Conservation (phyloP, 495 filamentous ascomycete species). For the Penicillium salamii region DNA sequence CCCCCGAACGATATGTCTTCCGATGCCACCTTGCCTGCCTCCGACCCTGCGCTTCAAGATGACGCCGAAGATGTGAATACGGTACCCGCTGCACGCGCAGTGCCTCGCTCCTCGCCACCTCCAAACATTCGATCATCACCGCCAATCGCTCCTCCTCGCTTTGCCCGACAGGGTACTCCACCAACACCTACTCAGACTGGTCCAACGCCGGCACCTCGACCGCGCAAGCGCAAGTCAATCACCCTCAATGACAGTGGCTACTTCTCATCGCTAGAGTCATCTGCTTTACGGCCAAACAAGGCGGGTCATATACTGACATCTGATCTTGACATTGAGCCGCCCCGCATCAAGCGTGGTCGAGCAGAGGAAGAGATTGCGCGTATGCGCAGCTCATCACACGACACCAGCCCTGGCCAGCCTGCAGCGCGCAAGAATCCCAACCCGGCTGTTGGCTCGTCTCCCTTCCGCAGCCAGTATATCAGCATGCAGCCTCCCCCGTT, state of each 20-base stretch:
- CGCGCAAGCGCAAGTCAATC: slow-evolving; percentile 69
- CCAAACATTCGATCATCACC: slow-evolving; percentile 84
- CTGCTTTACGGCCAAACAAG: slow-evolving; percentile 70
- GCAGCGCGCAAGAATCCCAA: slow-evolving; percentile 41
- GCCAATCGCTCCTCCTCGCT: slow-evolving; percentile 64
- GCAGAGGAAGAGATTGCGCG: slow-evolving; percentile 95
- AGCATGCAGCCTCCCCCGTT: slow-evolving; percentile 73
- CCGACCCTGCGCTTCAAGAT: slow-evolving; percentile 69
- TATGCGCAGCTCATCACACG: slow-evolving; percentile 87
- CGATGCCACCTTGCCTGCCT: slow-evolving; percentile 90
- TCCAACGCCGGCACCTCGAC: slow-evolving; percentile 52
- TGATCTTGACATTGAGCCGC: slow-evolving; percentile 67
- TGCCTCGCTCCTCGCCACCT: slow-evolving; percentile 56
- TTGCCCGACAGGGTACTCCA: slow-evolving; percentile 68
- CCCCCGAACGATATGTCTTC: slow-evolving; percentile 68
- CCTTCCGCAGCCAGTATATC: slow-evolving; percentile 52
- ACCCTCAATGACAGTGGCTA: slow-evolving; percentile 94
- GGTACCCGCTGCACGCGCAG: slow-evolving; percentile 27
- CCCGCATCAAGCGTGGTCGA: slow-evolving; percentile 78
- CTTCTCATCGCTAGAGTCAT: slow-evolving; percentile 96
- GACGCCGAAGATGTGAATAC: slow-evolving; percentile 52
- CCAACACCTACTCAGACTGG: slow-evolving; percentile 61
- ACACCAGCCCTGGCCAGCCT: slow-evolving; percentile 73
- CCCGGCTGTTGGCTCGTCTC: slow-evolving; percentile 54
- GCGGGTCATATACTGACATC: slow-evolving; percentile 62